Evolutionary conservation across 257 asterid species (phyloP), one percentile per base, ranked within the genome.

Genomic region (Datura wrightii): DNA sequence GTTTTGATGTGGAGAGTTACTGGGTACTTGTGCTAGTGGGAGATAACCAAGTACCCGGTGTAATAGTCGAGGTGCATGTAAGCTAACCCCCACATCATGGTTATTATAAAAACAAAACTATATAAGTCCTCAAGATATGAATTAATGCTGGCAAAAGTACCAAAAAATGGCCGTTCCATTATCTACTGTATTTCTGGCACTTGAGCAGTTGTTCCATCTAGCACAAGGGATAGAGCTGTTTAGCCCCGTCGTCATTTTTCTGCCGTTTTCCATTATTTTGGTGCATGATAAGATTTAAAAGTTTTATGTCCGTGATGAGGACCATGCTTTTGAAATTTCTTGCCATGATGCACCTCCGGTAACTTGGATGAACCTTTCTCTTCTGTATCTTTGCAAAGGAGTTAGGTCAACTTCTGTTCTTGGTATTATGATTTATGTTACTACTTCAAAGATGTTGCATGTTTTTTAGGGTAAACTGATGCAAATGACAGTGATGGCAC

Each of bases 401-500:
- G 0, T 13, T 78, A 52, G 0, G 48, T 52, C 63, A 55, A 34
- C 41, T 52, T 76, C 41, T 9, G 15, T 34, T 52, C 63, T 52
- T 34, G 8, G 31, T 0, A 78, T 52, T 78, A 31, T 78, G 63
- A 52, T 78, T 52, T 31, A 34, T 78, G 48, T 74, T 46, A 74
- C 24, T 48, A 74, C 8, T 78, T 31, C 0, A 52, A 0, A 46
- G 10, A 52, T 52, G 5, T 50, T 31, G 48, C 82, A 78, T 13
- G 39, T 63, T 59, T 85, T 24, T 54, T 79, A 95, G 97, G 98
- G 92, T 65, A 87, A 85, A 71, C 87, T 93, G 88, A 80, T 90
- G 89, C 98, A 95, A 89, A 89, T 95, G 96, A 92, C 95, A 11
- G 86, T 95, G 97, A 95, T 95, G 98, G 86, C 98, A 52, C 97